Percentiles rank a stretch among this genome's conserved stretches.
These are phyloP conservation scores for Aegilops tauschii DNA, from an alignment of 176 grass and related monocot species.

Conservation along the genomic window DNA sequence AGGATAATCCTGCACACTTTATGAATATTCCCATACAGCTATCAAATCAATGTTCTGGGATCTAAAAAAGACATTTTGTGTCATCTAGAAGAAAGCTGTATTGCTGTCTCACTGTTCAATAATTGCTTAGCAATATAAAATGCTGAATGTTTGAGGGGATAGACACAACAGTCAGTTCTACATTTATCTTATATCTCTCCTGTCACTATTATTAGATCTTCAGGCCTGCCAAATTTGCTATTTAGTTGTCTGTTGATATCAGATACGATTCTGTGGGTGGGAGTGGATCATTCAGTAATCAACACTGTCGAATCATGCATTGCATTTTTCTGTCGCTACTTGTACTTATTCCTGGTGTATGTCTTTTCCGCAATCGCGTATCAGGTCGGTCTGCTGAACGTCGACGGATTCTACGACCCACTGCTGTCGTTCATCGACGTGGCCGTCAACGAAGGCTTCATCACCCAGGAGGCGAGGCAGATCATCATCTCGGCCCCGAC, in stretches of 20 bases:
- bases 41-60: conserved; percentile 32
- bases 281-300: conserved; percentile 13
- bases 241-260: conserved; percentile 28
- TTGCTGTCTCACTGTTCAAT: neutral
- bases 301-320: neutral
- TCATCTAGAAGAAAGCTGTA: neutral
- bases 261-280: conserved; percentile 37
- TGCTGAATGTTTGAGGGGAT: neutral
- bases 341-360: neutral
- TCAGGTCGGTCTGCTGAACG: conserved; percentile 90
- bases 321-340: neutral
- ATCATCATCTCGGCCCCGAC: conserved; percentile 84
- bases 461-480: conserved; percentile 60
- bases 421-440: conserved; percentile 84
- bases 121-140: conserved; percentile 9
- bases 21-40: conserved; percentile 45
- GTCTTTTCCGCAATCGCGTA: neutral
- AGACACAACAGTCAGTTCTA: conserved; percentile 23
- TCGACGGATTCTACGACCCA: conserved; percentile 88
- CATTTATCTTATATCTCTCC: conserved; percentile 12
- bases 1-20: conserved; percentile 30
- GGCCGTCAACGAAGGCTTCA: conserved; percentile 80
- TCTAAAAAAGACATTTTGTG: conserved; percentile 27
- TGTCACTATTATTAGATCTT: conserved; percentile 28
- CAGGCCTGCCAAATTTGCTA: neutral